Evolutionary conservation across 139 green algal genomes (phyloP), one percentile per base, ranked within the genome.

Genomic region (Coccomyxa sp.): DNA sequence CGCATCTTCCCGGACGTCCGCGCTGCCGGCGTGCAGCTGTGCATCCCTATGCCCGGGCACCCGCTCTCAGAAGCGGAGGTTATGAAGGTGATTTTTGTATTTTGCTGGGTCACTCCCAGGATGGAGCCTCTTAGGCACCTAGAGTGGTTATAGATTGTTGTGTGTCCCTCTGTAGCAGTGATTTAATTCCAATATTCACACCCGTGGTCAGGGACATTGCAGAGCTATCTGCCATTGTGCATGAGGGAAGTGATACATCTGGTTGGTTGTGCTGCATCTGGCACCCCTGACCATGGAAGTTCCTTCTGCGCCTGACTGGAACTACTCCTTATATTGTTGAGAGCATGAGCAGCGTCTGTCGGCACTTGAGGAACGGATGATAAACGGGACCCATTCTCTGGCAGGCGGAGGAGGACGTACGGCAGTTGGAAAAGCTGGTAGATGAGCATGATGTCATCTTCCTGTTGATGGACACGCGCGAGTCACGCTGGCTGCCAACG

Each of bases 401-500:
- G 63, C 63, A 71, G 63, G 63, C 63, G 4, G 63, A 71, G 63
- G 38, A 71, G 1, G 63, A 71, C 21, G 71, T 82, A 3, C 68
- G n/a, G 67, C 79, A 87, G 58, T 86, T 98, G 82, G 85, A 95
- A 45, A 58, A 81, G 13, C 85, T 96, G 45, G 86, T 98, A 15
- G 27, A 79, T 1, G 51, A 76, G 1, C 91, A 96, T 77, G 96
- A 99, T 84, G 92, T 90, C 4, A 90, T 98, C 18, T 99, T 98
- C 89, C 87, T 99, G 81, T 92, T 99, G 21, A 98, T 93, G 38
- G 97, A 99, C 93, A 99, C 95, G 0, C 90, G 97, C 0, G 97
- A 99, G 90, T 92, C 86, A 59, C 89, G 92, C 3, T 97, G 94
- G 94, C 92, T 99, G 87, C 97, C 97, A 17, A 96, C 94, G 10